Base-by-base conservation (phyloP, 768 basidiomycete species). In the Chalciporus pseudorubinellus region DNA sequence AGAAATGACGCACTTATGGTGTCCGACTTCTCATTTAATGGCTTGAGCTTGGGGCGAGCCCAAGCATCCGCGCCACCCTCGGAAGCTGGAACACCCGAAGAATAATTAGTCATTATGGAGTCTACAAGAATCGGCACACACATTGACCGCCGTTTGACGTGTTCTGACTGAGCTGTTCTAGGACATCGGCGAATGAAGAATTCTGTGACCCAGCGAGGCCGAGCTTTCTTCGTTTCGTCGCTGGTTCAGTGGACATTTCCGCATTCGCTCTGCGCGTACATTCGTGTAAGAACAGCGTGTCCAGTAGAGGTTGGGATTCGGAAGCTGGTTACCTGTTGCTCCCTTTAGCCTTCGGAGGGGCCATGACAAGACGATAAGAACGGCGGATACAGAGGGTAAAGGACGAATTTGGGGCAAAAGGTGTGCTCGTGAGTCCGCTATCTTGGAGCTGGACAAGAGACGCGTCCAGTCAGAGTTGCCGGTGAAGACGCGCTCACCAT, bases 61-160 rank as follows among this genome's bases (percentile, higher is more conserved):
- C 92, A 94, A 36, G 70, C 67, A 63, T 87, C 79, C 18, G 87
- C 83, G 51, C 90, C 91, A 56, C 90, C 91, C 68, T 92, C 90
- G 10, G 81, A 81, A 42, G 72, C 87, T 87, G 44, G 11, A 33
- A 39, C 8, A 43, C 19, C n/a, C 28, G 42, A 33, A 41, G 45
- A 34, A 54, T 42, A 20, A 46, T 39, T 22, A 41, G 24, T 31
- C 26, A 11, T 28, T 3, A 41, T 36, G 34, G 33, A 40, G 22
- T 38, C 18, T 33, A 8, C 13, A 44, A 7, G 16, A 28, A 44
- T 6, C 6, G 8, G 39, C 22, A 66, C 79, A 19, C 51, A 80
- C 82, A 77, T 49, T 66, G 52, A 1, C 72, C 71, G 41, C 74
- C 74, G 7, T 63, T 71, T 34, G 75, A 64, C 49, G 12, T 39